These are phyloP conservation scores for Protomyces pachydermus DNA, from an alignment of 1,139 yeast species.

Conservation along the genomic window DNA sequence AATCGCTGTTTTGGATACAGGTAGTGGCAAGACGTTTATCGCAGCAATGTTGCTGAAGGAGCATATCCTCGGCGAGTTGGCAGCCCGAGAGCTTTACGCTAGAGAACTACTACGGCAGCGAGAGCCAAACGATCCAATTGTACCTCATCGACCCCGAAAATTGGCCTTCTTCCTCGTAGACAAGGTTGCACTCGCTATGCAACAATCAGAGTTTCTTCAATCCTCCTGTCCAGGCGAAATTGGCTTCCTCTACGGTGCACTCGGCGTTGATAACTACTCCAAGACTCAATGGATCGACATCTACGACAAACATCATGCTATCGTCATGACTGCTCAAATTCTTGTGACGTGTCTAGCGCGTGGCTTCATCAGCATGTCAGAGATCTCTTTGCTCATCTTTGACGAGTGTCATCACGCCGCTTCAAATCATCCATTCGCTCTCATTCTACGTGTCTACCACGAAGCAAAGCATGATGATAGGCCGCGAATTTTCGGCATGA, in stretches of 20 bases:
- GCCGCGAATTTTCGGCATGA: conserved; percentile 32
- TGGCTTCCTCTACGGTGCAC: conserved; percentile 27
- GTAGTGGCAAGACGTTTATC: conserved; percentile 30
- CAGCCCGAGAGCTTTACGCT: neutral
- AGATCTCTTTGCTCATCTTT: conserved; percentile 24
- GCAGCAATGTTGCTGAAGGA: conserved; percentile 27
- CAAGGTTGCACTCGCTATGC: conserved; percentile 30
- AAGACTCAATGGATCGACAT: conserved; percentile 25
- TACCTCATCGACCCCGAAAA: neutral
- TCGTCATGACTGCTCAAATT: conserved; percentile 31
- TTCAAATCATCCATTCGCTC: conserved; percentile 24
- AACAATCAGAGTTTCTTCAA: conserved; percentile 29
- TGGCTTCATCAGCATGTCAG: conserved; percentile 21
- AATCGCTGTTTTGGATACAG: conserved; percentile 31
- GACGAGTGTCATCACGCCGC: conserved; percentile 33
- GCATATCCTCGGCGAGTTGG: conserved; percentile 6
- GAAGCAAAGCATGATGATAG: conserved; percentile 1
- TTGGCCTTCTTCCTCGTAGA: conserved; percentile 29
- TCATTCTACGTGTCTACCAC: conserved; percentile 28
- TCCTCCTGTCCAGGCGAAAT: conserved; percentile 24
- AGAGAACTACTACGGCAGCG: neutral
- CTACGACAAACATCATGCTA: conserved; percentile 24
- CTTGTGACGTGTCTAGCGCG: conserved; percentile 27
- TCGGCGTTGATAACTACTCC: conserved; percentile 26
- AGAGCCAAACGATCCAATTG: neutral